phyloP scores from a whole-genome alignment of 768 basidiomycete species.

The Royoungia palumana region DNA sequence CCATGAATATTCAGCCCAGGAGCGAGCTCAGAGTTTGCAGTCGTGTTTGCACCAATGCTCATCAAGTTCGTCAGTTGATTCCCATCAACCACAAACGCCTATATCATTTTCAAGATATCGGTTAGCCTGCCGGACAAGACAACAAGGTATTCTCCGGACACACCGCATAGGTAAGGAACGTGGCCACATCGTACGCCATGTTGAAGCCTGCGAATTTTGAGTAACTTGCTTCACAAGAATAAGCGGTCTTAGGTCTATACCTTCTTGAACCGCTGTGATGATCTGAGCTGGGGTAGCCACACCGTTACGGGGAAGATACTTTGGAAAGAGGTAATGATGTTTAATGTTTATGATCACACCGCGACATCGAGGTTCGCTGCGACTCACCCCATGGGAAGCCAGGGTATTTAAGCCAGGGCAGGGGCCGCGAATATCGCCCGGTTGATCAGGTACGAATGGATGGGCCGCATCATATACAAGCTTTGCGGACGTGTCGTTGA shows the following conservation, averaged over 20 bases:
- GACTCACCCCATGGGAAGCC: slow-evolving; percentile 25
- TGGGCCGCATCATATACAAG: slow-evolving; percentile 19
- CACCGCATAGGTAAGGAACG: slow-evolving; percentile 23
- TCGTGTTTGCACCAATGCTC: slow-evolving; percentile 24
- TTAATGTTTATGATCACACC: not conserved
- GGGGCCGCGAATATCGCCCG: slow-evolving; percentile 27
- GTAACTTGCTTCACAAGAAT: not conserved
- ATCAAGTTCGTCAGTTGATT: slow-evolving; percentile 28
- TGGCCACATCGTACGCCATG: slow-evolving; percentile 21
- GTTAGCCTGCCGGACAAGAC: not conserved
- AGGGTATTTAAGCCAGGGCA: slow-evolving; percentile 26
- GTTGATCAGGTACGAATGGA: slow-evolving; percentile 11
- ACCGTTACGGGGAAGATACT: slow-evolving; percentile 20
- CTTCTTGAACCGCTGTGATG: slow-evolving; percentile 24
- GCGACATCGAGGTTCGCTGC: not conserved
- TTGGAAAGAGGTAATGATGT: not conserved
- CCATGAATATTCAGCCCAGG: slow-evolving; percentile 24
- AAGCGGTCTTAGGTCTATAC: not conserved
- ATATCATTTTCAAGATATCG: not conserved
- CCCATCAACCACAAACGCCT: slow-evolving; percentile 26
- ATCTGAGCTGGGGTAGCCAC: slow-evolving; percentile 24
- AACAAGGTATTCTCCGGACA: not conserved
- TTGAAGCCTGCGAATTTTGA: slow-evolving; percentile 16
- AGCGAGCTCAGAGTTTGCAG: slow-evolving; percentile 7
- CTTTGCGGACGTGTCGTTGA: slow-evolving; percentile 26